Evolutionary conservation across 768 basidiomycete genomes (phyloP), one percentile per base, ranked within the genome.

Genomic region (Mrakia blollopis): DNA sequence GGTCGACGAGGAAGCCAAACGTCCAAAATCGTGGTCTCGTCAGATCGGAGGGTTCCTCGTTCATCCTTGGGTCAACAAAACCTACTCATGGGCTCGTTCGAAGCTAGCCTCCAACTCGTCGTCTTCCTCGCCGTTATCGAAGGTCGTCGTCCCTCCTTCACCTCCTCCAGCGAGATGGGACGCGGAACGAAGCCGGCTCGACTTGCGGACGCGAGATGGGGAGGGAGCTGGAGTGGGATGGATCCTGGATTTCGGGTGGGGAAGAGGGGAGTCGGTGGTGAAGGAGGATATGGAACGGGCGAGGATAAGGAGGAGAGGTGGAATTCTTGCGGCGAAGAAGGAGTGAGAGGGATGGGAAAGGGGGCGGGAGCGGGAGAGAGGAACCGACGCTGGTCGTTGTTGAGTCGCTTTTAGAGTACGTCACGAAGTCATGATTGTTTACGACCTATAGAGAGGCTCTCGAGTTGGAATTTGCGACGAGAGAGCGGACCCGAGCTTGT

Each of bases 241-340:
- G 50, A 39, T 72, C n/a, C 30, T 72, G 5, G 72, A 72, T 21
- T 72, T 72, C 37, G 52, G 72, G 25, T 72, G 72, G 72, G 72
- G 72, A 14, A 72, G 72, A 30, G 35, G 32, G 18, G 72, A 72
- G 52, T 25, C 28, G 6, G 72, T 57, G 30, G 50, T 72, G 54
- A 35, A 57, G 50, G 72, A 57, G 25, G 60, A 54, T 39, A 30
- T 72, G 54, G 37, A 72, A 3, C 37, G 72, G 28, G 72, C 72
- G 2, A 72, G 52, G 54, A 16, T 72, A 7, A 72, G 39, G 35
- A 54, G 30, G 39, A 72, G 32, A 68, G 62, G 57, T n/a, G 57
- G 6, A 8, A 57, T 57, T 28, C 9, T 57, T 9, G 57, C 23
- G 57, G 57, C 57, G 57, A 57, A 57, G 57, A 57, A 57, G 23